Evolutionary conservation across 2,329 filamentous ascomycete species (phyloP).

Genomic region (Cryoendolithus antarcticus): DNA sequence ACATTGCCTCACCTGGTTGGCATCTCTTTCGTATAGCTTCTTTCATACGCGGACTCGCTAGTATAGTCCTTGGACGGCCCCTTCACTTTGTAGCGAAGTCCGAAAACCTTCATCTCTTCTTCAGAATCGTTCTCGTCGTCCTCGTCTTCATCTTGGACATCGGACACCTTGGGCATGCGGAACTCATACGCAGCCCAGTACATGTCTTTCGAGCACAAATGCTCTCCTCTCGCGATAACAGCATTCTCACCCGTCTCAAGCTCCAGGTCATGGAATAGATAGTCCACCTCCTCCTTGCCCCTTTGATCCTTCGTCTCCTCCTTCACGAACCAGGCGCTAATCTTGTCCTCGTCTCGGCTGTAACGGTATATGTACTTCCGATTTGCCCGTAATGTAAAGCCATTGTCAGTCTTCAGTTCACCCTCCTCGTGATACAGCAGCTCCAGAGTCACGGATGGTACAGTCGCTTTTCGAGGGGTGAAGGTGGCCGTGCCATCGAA

Average conservation of each 20-base stretch:
- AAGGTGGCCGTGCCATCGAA: conserved; percentile 25
- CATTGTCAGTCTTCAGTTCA: conserved; percentile 24
- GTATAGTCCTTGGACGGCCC: conserved; percentile 27
- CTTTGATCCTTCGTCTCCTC: conserved; percentile 43
- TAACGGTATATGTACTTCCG: conserved; percentile 65
- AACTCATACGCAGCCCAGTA: conserved; percentile 63
- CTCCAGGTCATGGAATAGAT: conserved; percentile 63
- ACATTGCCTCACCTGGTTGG: no score
- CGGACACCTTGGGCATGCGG: conserved; percentile 20
- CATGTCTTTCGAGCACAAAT: conserved; percentile 59
- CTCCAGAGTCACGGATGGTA: conserved; percentile 17
- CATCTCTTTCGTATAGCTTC: no score
- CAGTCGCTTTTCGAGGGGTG: conserved; percentile 16
- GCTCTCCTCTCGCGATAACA: conserved; percentile 54
- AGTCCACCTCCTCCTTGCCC: conserved; percentile 42
- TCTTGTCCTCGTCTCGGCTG: conserved; percentile 44
- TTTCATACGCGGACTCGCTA: conserved; percentile 24
- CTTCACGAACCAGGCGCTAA: conserved; percentile 65
- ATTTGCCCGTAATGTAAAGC: conserved; percentile 44
- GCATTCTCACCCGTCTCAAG: conserved; percentile 35
- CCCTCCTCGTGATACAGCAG: conserved; percentile 24
- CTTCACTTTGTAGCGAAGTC: conserved; percentile 25
- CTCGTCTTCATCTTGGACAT: conserved; percentile 8
- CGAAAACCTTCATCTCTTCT: conserved; percentile 21
- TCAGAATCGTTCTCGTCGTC: conserved; percentile 5